phyloP scores from a whole-genome alignment of 169 alveolate genomes.

The Plasmodium sp. region DNA sequence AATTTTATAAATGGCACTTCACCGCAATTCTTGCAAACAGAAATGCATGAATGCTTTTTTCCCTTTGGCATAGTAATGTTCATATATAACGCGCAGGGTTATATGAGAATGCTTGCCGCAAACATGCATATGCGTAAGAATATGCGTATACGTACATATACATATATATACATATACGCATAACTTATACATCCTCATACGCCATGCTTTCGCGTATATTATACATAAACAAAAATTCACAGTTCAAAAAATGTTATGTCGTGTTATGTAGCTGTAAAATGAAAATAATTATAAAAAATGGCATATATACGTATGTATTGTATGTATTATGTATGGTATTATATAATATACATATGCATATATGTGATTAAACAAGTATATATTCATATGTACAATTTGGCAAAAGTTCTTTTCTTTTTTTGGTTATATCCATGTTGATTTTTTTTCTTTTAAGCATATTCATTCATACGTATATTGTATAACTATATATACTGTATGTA shows the following conservation, averaged over 20 bases:
- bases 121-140: neutral
- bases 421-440: neutral
- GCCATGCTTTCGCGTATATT: neutral
- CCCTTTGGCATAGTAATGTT: neutral
- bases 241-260: neutral
- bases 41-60: neutral
- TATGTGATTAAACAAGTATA: neutral
- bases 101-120: neutral
- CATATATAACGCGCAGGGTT: neutral
- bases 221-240: neutral
- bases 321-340: neutral
- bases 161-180: slow-evolving; percentile 7
- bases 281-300: neutral
- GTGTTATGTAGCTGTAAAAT: neutral
- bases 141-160: neutral
- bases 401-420: neutral
- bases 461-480: neutral
- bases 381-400: neutral
- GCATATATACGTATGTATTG: neutral
- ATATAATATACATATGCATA: neutral
- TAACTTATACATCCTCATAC: neutral
- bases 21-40: slow-evolving; percentile 3
- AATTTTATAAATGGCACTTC: neutral
- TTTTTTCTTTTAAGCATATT: neutral
- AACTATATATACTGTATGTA: neutral